Conservation (phyloP, 202 grass and related monocot genomes). For the Brachypodium distachyon region DNA sequence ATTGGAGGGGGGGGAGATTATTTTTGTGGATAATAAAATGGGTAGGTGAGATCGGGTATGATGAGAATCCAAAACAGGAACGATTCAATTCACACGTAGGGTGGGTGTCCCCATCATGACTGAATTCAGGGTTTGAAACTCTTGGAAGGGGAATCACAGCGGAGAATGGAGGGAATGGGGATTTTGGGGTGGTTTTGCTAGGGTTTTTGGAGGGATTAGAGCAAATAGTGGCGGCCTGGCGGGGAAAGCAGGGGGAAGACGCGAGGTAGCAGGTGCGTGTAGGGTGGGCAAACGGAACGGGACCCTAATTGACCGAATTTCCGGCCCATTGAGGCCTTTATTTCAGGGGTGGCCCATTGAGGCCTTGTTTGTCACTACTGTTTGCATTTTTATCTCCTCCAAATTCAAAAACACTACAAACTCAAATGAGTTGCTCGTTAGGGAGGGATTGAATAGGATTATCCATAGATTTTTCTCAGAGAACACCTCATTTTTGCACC, state of each 20-base stretch:
- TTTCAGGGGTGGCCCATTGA: too few relatives aligned
- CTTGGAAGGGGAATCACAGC: not conserved
- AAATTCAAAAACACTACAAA: too few relatives aligned
- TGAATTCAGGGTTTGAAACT: not conserved
- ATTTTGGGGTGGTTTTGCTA: slow-evolving; percentile 21
- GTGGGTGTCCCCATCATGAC: too few relatives aligned
- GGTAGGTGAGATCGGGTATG: not conserved
- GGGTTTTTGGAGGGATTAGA: slow-evolving; percentile 7
- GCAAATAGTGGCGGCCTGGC: not conserved
- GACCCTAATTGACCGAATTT: too few relatives aligned
- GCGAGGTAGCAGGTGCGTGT: not conserved
- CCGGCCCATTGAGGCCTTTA: too few relatives aligned
- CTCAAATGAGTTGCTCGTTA: too few relatives aligned
- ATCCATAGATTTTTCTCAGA: too few relatives aligned
- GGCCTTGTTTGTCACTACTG: too few relatives aligned
- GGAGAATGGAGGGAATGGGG: not conserved
- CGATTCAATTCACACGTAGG: not conserved
- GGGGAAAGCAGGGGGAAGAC: not conserved
- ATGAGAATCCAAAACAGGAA: not conserved
- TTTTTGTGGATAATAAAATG: not conserved
- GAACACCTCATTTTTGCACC: too few relatives aligned
- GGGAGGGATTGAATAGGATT: too few relatives aligned
- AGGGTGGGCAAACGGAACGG: too few relatives aligned
- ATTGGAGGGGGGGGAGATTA: not conserved
- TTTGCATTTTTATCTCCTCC: too few relatives aligned